Conservation (phyloP, 768 basidiomycete genomes). For the Tylopilus sp. region DNA sequence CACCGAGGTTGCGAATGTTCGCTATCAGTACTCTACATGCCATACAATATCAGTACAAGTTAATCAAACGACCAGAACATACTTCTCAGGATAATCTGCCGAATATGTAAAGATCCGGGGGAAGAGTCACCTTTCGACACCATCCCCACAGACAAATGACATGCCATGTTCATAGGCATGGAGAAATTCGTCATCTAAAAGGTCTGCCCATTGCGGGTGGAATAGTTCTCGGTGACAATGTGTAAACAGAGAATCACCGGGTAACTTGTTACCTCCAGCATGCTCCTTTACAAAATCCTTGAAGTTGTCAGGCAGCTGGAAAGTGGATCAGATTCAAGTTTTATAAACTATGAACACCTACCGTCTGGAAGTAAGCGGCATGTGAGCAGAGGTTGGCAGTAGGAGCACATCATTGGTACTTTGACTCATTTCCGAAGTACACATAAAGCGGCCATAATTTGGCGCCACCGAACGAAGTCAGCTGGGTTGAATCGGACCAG, state of each 20-base stretch:
- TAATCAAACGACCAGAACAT: background rate
- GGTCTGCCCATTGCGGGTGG: background rate
- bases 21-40: background rate
- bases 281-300: background rate
- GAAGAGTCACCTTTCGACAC: background rate
- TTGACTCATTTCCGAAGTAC: background rate
- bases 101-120: background rate
- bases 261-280: background rate
- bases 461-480: background rate
- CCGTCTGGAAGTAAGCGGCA: background rate
- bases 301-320: background rate
- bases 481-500: background rate
- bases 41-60: too few species aligned
- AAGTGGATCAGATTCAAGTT: too few species aligned
- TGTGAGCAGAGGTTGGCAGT: background rate
- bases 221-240: background rate
- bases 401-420: background rate
- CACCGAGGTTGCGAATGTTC: background rate
- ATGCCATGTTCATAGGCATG: background rate
- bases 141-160: background rate
- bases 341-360: background rate
- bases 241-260: background rate
- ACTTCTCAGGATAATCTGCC: background rate
- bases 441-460: background rate
- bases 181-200: background rate